Conservation (phyloP, 331 rosid species). For the Telfairia occidentalis region DNA sequence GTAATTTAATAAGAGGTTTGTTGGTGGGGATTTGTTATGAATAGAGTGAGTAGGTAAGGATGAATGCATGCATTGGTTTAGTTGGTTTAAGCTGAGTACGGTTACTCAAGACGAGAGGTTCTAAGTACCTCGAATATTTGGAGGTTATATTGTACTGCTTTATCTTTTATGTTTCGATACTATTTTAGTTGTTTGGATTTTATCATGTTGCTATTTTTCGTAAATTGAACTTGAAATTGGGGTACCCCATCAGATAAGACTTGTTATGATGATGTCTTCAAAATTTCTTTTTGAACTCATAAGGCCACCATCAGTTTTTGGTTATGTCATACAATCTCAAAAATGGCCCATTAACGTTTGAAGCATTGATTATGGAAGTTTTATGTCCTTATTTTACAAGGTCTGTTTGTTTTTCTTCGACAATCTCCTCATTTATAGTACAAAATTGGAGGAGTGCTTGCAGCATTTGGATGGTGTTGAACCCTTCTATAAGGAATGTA, state of each 20-base stretch:
- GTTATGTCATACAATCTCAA: background rate
- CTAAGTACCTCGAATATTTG: too few species aligned
- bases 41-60: too few species aligned
- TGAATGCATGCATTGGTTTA: too few species aligned
- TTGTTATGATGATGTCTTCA: background rate
- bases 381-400: too few species aligned
- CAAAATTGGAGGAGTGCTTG: background rate
- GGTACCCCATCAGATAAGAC: background rate
- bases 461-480: background rate
- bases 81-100: too few species aligned
- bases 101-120: too few species aligned
- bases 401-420: background rate
- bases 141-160: too few species aligned
- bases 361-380: too few species aligned
- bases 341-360: background rate
- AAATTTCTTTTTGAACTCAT: background rate
- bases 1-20: too few species aligned
- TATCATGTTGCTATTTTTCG: background rate
- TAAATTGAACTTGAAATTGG: background rate
- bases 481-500: background rate
- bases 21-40: too few species aligned
- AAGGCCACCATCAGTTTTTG: background rate
- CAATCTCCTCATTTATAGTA: background rate
- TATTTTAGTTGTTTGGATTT: too few species aligned
- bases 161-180: too few species aligned